Percentiles rank a stretch among this genome's conserved stretches.
These are phyloP conservation scores for Cercospora sesami DNA, from an alignment of 2,329 filamentous ascomycete genomes.

Conservation along the genomic window DNA sequence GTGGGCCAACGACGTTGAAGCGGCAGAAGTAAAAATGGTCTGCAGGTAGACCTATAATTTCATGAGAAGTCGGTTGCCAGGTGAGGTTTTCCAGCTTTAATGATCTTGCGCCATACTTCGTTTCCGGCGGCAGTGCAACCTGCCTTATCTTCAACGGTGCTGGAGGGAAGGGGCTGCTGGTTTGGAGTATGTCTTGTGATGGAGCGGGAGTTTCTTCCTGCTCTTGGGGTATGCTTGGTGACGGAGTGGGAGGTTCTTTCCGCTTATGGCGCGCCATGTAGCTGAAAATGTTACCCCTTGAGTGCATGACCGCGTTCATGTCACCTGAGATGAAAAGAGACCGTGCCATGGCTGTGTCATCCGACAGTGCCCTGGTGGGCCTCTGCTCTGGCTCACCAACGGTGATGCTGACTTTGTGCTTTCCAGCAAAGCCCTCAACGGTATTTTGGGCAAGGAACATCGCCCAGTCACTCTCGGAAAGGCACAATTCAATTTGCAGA, in stretches of 20 bases:
- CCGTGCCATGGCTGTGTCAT: slow-evolving; percentile 2
- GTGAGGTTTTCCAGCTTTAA: not conserved
- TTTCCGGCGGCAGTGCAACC: not conserved
- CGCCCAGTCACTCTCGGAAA: slow-evolving; percentile 15
- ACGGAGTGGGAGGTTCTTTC: not conserved
- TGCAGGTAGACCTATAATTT: not conserved
- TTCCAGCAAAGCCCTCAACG: not conserved
- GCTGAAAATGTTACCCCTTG: not conserved
- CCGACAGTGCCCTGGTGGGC: not conserved
- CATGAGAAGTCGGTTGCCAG: not conserved
- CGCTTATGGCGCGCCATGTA: not conserved
- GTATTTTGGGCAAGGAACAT: slow-evolving; percentile 8
- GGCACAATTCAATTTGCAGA: not conserved
- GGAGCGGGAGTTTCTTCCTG: not conserved
- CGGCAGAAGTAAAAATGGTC: not conserved
- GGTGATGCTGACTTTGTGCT: slow-evolving; percentile 7
- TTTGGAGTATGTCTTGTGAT: not conserved
- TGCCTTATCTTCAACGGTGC: not conserved
- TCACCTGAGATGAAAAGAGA: slow-evolving; percentile 18
- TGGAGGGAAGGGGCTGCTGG: not conserved
- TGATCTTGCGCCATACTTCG: not conserved
- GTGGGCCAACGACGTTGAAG: not conserved
- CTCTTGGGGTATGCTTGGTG: not conserved
- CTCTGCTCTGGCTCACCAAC: slow-evolving; percentile 19
- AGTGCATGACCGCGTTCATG: not conserved